Base-by-base conservation (phyloP, 2,329 filamentous ascomycete species). In the Ophiostoma perfectum region DNA sequence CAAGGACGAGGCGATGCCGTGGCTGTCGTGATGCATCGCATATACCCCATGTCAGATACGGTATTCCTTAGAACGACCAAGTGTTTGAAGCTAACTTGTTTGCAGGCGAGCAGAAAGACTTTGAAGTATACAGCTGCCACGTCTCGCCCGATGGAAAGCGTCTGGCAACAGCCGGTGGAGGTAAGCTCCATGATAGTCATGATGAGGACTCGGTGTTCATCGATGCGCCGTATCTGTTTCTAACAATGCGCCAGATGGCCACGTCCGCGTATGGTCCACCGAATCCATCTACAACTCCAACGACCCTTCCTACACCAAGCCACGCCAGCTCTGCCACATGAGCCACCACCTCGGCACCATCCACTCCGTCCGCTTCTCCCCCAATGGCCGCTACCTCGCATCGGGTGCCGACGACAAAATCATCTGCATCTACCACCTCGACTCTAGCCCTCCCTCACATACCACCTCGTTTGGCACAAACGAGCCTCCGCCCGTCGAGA, bases 341-440 rank as follows among this genome's bases (percentile, higher is more conserved):
- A 98, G 93, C 86, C 93, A 98, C 77, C 95, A 99, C 78, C 93
- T 96, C 3, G 95, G 94, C 73, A 98, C 94, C 18, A 97, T 98
- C 71, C 94, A 97, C 79, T 93, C 94, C 0, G 95, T 99, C 72
- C 91, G 96, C 73, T 99, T 98, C 81, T 98, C 95, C 9, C 90
- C 92, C 41, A 97, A 96, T 76, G 92, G 93, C 69, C 92, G 92
- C 77, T 99, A 97, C 77, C 86, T 99, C 66, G 96, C 96, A 45
- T 98, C 94, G 11, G 95, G 95, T 69, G 96, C 96, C 74, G 95
- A 99, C 79, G 95, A 99, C 81, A 97, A 97, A 83, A 94, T 99
- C 76, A 96, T 99, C 72, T 97, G 95, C 79, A 92, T 99, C 73
- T 99, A 99, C 79, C 89, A 91, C 71, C 86, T 97, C 67, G 93